These are phyloP conservation scores for Straminergon stramineum DNA, from an alignment of 225 moss, liverwort and hornwort genomes.

Conservation along the genomic window DNA sequence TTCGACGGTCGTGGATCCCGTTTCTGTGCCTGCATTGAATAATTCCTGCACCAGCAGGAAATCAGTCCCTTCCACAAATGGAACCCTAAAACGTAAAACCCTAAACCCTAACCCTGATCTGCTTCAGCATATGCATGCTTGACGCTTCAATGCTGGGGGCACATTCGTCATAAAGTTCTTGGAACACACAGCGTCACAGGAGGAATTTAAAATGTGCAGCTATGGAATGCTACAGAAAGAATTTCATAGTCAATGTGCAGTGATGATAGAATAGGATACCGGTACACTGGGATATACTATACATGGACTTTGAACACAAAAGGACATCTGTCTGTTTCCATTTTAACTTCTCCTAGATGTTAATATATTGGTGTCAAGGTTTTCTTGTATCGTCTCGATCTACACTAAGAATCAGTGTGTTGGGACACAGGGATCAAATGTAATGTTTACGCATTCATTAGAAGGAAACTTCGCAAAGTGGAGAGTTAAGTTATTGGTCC, in stretches of 20 bases:
- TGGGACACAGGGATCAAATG: neutral
- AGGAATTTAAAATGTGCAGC: neutral
- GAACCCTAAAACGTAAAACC: neutral
- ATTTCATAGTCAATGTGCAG: neutral
- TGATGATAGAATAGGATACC: neutral
- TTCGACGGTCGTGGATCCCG: conserved; percentile 23
- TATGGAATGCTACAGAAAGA: neutral
- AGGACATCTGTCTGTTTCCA: neutral
- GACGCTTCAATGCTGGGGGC: neutral
- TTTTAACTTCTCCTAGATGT: neutral
- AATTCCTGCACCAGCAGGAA: conserved; percentile 26
- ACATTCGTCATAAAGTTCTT: neutral
- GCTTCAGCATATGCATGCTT: neutral
- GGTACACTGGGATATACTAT: neutral
- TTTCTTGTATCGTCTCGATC: neutral
- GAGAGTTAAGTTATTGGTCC: neutral
- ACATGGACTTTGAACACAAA: neutral
- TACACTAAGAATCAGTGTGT: neutral
- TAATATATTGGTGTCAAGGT: neutral
- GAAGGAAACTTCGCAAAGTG: neutral
- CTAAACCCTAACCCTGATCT: neutral
- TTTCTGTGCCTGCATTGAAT: conserved; percentile 43
- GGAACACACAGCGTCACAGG: neutral
- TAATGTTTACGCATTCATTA: neutral
- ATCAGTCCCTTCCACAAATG: neutral